Percentiles rank a stretch among this genome's conserved stretches.
Conservation (phyloP, 768 basidiomycete species). For the Tremella yokohamensis region DNA sequence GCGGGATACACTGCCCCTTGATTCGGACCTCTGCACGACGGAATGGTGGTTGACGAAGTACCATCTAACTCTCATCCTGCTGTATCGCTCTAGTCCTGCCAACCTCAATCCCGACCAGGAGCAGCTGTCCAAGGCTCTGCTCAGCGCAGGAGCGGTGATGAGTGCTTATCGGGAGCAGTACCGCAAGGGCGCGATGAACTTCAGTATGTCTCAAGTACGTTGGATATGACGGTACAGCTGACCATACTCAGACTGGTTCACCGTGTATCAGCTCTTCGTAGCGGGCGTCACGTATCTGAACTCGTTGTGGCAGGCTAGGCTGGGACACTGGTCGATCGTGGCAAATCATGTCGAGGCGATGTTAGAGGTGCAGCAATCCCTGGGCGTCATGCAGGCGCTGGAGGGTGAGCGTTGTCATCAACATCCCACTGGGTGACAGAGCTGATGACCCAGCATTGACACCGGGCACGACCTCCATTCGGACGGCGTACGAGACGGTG, state of each 20-base stretch:
- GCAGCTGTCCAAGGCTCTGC: background rate
- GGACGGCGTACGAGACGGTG: slow-evolving; percentile 10
- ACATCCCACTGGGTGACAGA: too few relatives aligned
- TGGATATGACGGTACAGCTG: background rate
- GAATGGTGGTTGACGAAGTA: slow-evolving; percentile 16
- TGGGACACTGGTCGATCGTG: slow-evolving; percentile 19
- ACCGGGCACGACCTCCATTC: slow-evolving; percentile 15
- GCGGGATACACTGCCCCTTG: background rate
- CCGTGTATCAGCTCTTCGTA: slow-evolving; percentile 22
- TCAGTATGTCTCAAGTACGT: slow-evolving; percentile 1
- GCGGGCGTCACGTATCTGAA: slow-evolving; percentile 31
- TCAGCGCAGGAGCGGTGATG: slow-evolving; percentile 9
- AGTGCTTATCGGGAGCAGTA: slow-evolving; percentile 20
- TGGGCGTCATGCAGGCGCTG: slow-evolving; percentile 17
- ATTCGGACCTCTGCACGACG: background rate
- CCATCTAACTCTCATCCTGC: slow-evolving; percentile 10
- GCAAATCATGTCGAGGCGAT: slow-evolving; percentile 22
- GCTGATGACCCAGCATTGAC: slow-evolving; percentile 9
- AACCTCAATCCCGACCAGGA: slow-evolving; percentile 8
- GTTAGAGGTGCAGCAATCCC: slow-evolving; percentile 25
- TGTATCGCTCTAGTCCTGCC: slow-evolving; percentile 17
- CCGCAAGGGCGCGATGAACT: slow-evolving; percentile 10
- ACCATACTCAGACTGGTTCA: slow-evolving; percentile 13
- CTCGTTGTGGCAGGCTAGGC: slow-evolving; percentile 14
- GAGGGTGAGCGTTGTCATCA: slow-evolving; percentile 30